A percentile compares a stretch with the other conserved stretches of the same genome.
Evolutionary conservation across 2,329 filamentous ascomycete genomes (phyloP).

Genomic region (Incumbomyces lentus): DNA sequence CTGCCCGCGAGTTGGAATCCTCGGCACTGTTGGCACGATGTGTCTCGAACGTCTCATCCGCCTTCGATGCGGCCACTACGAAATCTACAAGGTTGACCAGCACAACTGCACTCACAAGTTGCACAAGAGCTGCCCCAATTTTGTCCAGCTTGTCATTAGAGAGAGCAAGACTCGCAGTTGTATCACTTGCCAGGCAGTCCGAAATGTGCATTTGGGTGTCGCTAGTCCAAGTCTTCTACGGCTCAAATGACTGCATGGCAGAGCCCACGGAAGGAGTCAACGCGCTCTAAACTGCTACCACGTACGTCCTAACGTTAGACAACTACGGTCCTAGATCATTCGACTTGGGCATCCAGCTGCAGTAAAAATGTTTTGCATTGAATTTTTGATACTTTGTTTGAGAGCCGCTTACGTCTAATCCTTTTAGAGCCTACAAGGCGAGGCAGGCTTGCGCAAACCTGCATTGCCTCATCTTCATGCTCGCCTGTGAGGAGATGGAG

Average conservation of each 20-base stretch:
- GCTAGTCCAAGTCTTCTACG: conserved; percentile 18
- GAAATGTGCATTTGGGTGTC: conserved; percentile 16
- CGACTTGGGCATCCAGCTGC: too few species aligned
- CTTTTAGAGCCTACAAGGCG: too few species aligned
- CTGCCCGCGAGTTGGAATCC: background rate
- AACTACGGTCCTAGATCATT: too few species aligned
- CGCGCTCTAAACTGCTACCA: too few species aligned
- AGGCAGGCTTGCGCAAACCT: too few species aligned
- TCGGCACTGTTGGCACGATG: conserved; percentile 14
- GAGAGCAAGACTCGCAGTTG: conserved; percentile 20
- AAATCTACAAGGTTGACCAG: conserved; percentile 20
- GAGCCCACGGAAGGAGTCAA: background rate
- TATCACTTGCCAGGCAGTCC: conserved; percentile 17
- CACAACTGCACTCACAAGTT: conserved; percentile 13
- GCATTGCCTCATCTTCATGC: too few species aligned
- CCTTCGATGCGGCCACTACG: conserved; percentile 19
- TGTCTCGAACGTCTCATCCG: conserved; percentile 20
- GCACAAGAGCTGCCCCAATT: conserved; percentile 17
- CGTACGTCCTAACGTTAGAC: too few species aligned
- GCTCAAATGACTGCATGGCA: conserved; percentile 9
- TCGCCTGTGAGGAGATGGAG: too few species aligned
- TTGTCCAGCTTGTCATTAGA: conserved; percentile 18
- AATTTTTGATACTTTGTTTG: too few species aligned
- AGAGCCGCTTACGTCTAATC: too few species aligned
- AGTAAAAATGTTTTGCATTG: too few species aligned